phyloP scores from a whole-genome alignment of 2,329 filamentous ascomycete species.

The Ophiobolus disseminans region DNA sequence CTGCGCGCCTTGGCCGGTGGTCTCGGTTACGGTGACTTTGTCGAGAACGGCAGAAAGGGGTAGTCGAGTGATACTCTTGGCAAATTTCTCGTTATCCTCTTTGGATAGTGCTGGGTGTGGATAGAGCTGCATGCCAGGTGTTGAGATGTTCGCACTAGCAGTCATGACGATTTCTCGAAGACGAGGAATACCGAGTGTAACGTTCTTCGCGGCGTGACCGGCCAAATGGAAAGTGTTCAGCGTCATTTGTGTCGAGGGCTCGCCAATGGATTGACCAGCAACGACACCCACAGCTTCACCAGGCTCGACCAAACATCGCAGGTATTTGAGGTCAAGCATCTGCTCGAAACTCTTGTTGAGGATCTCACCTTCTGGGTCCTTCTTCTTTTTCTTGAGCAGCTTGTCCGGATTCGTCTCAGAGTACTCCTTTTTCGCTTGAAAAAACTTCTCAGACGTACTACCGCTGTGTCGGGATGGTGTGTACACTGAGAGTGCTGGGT shows the following conservation, averaged over 20 bases:
- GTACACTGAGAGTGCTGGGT: conserved; percentile 76
- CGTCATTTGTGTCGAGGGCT: conserved; percentile 99
- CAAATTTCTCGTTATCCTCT: conserved; percentile 77
- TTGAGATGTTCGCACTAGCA: conserved; percentile 85
- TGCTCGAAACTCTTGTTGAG: conserved; percentile 75
- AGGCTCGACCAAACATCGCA: conserved; percentile 89
- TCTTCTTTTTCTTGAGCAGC: conserved; percentile 67
- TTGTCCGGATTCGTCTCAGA: conserved; percentile 75
- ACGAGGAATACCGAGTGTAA: conserved; percentile 96
- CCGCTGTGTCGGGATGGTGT: conserved; percentile 81
- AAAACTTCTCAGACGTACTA: conserved; percentile 89
- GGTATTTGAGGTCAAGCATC: conserved; percentile 89
- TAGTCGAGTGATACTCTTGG: conserved; percentile 89
- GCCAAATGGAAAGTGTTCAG: conserved; percentile 99
- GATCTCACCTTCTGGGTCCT: conserved; percentile 57
- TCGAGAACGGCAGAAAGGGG: conserved; percentile 85
- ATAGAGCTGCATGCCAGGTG: conserved; percentile 86
- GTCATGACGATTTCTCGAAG: conserved; percentile 99
- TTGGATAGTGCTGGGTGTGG: conserved; percentile 74
- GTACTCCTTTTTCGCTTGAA: conserved; percentile 73
- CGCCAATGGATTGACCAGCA: conserved; percentile 93
- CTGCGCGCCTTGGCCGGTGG: conserved; percentile 73
- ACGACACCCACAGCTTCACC: conserved; percentile 97
- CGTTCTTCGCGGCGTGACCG: conserved; percentile 97
- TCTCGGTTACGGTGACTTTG: conserved; percentile 79